These are phyloP conservation scores for Austroboletus rostrupii DNA, from an alignment of 1,284 basidiomycete species.

Conservation along the genomic window DNA sequence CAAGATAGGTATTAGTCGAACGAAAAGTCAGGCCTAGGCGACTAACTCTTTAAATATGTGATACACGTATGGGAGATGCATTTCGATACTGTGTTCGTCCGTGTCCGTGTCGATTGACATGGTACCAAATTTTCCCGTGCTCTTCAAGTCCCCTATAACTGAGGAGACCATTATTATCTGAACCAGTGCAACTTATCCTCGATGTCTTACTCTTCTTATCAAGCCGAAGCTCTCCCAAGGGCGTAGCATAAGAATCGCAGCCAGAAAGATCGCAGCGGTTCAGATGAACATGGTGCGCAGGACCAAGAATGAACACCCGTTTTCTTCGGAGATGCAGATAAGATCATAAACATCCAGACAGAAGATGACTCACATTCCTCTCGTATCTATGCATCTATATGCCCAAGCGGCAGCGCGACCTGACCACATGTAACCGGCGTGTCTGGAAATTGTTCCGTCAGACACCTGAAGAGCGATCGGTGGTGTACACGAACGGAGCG, in stretches of 20 bases:
- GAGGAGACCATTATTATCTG: constrained; percentile 5
- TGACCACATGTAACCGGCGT: constrained; percentile 95
- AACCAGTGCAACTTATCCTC: not conserved
- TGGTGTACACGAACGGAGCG: constrained; percentile 69
- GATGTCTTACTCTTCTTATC: constrained; percentile 70
- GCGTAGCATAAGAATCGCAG: constrained; percentile 79
- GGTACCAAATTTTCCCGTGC: constrained; percentile 67
- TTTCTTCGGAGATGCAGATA: constrained; percentile 50
- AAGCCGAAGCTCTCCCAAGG: constrained; percentile 78
- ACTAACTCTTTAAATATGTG: constrained; percentile 80
- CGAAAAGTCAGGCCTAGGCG: not conserved
- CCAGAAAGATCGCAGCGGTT: constrained; percentile 82
- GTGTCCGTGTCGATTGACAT: constrained; percentile 77
- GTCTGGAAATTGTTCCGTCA: constrained; percentile 45
- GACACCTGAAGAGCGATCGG: constrained; percentile 6
- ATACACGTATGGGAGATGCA: constrained; percentile 93
- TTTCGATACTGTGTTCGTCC: constrained; percentile 96
- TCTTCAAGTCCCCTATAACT: constrained; percentile 70
- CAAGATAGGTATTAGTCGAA: constrained; percentile 2
- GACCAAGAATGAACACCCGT: constrained; percentile 91
- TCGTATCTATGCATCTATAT: constrained; percentile 83
- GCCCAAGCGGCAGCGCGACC: constrained; percentile 95
- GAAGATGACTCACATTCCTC: constrained; percentile 61
- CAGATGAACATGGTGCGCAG: constrained; percentile 91
- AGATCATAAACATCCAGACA: constrained; percentile 4